Base-by-base conservation (phyloP, 371 early-diverging fungal species). In the Mucor piriformis region DNA sequence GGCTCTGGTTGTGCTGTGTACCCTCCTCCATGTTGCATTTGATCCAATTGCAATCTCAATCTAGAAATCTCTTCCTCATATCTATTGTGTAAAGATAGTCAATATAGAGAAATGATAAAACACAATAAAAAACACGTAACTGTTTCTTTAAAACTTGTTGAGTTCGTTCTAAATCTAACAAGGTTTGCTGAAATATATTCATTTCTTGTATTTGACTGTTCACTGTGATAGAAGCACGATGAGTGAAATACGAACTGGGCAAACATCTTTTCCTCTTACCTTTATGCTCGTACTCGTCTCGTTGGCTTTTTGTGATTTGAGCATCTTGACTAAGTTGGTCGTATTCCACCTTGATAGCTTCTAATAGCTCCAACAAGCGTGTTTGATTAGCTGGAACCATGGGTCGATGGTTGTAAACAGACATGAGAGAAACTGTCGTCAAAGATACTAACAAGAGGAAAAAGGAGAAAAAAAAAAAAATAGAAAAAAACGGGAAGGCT, bases 231-330 rank as follows among this genome's bases (percentile, higher is more conserved):
- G 3, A 48, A 20, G 44, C n/a, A n/a, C n/a, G n/a, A n/a, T n/a
- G n/a, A n/a, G n/a, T n/a, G n/a, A n/a, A n/a, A n/a, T n/a, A n/a
- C n/a, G n/a, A n/a, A n/a, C n/a, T n/a, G n/a, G n/a, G n/a, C n/a
- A n/a, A n/a, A n/a, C 20, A n/a, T 16, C 51, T 34, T 21, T 15
- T 46, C 3, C 21, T 10, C 24, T 13, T 34, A 55, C 55, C 55
- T 42, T 55, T 55, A 32, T 55, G 91, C 70, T 95, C 95, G 63
- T 85, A 87, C 61, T 95, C 95, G 66, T 95, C 95, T 51, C 93
- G 73, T 71, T 93, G 93, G 46, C 78, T 79, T 72, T 89, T 90
- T 72, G 71, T 84, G 23, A 83, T 69, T 48, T 83, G 74, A 11
- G 85, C 83, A 58, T 96, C 96, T 70, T 94, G 91, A 34, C 81